These are phyloP conservation scores for Pezizomycotina sp. DNA, from an alignment of 2,329 filamentous ascomycete species.

Conservation along the genomic window DNA sequence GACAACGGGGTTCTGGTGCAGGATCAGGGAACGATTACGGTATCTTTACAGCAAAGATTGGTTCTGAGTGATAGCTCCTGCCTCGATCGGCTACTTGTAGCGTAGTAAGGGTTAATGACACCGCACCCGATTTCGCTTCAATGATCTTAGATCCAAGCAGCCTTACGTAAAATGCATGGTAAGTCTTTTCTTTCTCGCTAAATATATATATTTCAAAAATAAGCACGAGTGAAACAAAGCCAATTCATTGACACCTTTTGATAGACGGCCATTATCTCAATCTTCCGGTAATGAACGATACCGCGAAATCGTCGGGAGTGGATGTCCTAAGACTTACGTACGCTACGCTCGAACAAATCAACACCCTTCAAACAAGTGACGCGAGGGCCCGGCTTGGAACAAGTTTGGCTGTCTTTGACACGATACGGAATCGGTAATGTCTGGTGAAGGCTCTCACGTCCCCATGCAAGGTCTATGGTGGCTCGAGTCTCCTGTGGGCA, in stretches of 20 bases:
- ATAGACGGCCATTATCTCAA: slow-evolving; percentile 95
- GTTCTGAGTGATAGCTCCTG: slow-evolving; percentile 91
- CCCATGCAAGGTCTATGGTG: slow-evolving; percentile 18
- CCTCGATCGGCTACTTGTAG: slow-evolving; percentile 83
- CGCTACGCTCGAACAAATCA: slow-evolving; percentile 92
- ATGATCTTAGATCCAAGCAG: slow-evolving; percentile 99
- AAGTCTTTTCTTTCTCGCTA: slow-evolving; percentile 31
- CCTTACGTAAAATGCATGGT: slow-evolving; percentile 98
- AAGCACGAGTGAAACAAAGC: too few species aligned
- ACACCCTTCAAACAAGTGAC: slow-evolving; percentile 77
- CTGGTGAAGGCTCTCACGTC: slow-evolving; percentile 49
- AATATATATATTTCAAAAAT: too few species aligned
- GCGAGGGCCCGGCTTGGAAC: slow-evolving; percentile 94
- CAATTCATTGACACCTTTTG: too few species aligned
- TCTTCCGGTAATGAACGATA: slow-evolving; percentile 93
- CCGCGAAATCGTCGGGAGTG: slow-evolving; percentile 91
- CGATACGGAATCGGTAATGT: slow-evolving; percentile 91
- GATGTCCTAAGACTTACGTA: slow-evolving; percentile 97
- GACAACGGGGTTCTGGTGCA: slow-evolving; percentile 88
- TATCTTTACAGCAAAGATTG: slow-evolving; percentile 98
- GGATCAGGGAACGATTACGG: slow-evolving; percentile 95
- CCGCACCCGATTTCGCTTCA: slow-evolving; percentile 96
- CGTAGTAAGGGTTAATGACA: slow-evolving; percentile 97
- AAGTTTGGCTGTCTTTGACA: slow-evolving; percentile 98
- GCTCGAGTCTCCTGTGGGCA: slow-evolving; percentile 14